phyloP scores from a whole-genome alignment of 805 yeast species.

The Babjeviella inositovora region DNA sequence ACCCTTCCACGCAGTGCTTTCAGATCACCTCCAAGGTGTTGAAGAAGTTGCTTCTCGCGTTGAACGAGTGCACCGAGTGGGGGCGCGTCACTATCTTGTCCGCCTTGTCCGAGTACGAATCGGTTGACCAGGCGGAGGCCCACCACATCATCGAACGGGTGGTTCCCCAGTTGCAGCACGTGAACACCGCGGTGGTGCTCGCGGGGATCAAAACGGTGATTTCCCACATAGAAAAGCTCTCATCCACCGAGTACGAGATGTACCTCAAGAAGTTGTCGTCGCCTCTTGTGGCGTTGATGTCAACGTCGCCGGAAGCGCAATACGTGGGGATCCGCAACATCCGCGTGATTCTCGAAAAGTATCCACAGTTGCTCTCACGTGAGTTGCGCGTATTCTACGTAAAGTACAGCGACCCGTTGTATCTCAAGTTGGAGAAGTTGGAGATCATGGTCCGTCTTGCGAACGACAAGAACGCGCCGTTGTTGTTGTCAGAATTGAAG shows the following conservation, averaged over 20 bases:
- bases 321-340: constrained; percentile 87
- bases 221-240: constrained; percentile 41
- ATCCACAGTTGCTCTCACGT: constrained; percentile 61
- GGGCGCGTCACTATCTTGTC: constrained; percentile 84
- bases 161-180: constrained; percentile 92
- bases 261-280: constrained; percentile 62
- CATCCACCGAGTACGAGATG: constrained; percentile 18
- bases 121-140: constrained; percentile 48
- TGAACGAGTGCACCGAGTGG: constrained; percentile 98
- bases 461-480: constrained; percentile 36
- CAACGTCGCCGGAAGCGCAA: constrained; percentile 88
- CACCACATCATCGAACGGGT: constrained; percentile 78
- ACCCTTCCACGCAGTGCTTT: constrained; percentile 32
- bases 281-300: constrained; percentile 75
- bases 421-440: constrained; percentile 60
- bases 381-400: constrained; percentile 85
- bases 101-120: constrained; percentile 58
- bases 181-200: constrained; percentile 87
- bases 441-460: constrained; percentile 62
- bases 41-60: constrained; percentile 57
- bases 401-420: constrained; percentile 73
- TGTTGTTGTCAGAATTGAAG: constrained; percentile 52
- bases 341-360: constrained; percentile 75
- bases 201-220: constrained; percentile 71
- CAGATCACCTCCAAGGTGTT: constrained; percentile 18